These are phyloP conservation scores for Neopestalotiopsis sp. DNA, from an alignment of 2,329 filamentous ascomycete species.

Conservation along the genomic window DNA sequence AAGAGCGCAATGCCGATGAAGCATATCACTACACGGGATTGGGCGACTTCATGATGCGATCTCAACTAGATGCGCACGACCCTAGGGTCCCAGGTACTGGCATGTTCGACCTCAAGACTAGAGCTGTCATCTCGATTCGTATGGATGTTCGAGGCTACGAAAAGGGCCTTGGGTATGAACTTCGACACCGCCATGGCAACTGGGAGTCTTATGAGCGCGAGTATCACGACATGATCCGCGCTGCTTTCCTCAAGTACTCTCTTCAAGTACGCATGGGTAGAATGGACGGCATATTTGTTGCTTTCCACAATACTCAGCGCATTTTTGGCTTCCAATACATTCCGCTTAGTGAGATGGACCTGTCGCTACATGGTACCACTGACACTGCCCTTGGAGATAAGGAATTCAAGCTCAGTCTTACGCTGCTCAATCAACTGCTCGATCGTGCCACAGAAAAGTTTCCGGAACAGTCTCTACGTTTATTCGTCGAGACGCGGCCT, in stretches of 20 bases:
- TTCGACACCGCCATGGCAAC: slow-evolving; percentile 73
- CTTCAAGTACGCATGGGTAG: slow-evolving; percentile 95
- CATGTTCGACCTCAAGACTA: slow-evolving; percentile 95
- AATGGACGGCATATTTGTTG: slow-evolving; percentile 98
- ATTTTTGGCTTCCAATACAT: slow-evolving; percentile 99
- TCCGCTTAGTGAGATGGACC: slow-evolving; percentile 83
- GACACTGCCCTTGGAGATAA: slow-evolving; percentile 72
- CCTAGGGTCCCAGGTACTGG: slow-evolving; percentile 84
- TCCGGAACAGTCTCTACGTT: slow-evolving; percentile 75
- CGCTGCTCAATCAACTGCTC: slow-evolving; percentile 79
- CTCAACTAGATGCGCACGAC: slow-evolving; percentile 91
- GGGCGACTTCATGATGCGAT: slow-evolving; percentile 91
- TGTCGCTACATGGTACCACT: slow-evolving; percentile 80
- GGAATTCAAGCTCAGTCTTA: slow-evolving; percentile 84
- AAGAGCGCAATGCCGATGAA: slow-evolving; percentile 74
- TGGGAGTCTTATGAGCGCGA: slow-evolving; percentile 95
- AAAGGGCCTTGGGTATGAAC: slow-evolving; percentile 84
- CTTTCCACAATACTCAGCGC: slow-evolving; percentile 91
- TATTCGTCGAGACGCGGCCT: slow-evolving; percentile 80
- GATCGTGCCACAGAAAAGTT: slow-evolving; percentile 76
- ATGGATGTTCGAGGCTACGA: slow-evolving; percentile 80
- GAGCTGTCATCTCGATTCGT: slow-evolving; percentile 88
- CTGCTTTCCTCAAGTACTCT: slow-evolving; percentile 95
- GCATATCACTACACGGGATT: slow-evolving; percentile 86
- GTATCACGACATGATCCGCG: slow-evolving; percentile 94